phyloP scores from a whole-genome alignment of 2,329 filamentous ascomycete species.

The Trichoderma lentiforme region DNA sequence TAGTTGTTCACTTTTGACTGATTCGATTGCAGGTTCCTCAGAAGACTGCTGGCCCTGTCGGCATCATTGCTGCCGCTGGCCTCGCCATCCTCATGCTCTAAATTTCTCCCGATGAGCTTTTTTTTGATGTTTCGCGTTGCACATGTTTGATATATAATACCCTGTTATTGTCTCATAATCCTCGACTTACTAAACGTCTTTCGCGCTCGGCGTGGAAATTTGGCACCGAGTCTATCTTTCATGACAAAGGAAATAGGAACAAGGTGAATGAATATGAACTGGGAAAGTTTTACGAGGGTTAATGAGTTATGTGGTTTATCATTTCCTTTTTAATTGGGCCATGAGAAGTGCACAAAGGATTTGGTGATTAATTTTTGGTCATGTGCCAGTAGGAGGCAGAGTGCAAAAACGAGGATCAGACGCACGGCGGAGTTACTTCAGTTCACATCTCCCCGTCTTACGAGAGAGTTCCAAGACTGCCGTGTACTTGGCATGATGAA shows the following conservation, averaged over 20 bases:
- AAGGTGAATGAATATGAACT: conserved; percentile 31
- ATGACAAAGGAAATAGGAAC: conserved; percentile 26
- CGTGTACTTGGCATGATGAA: conserved; percentile 25
- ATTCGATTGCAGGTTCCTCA: conserved; percentile 32
- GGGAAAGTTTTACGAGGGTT: conserved; percentile 31
- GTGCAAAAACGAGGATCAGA: background rate
- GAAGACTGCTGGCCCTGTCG: conserved; percentile 44
- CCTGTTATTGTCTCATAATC: conserved; percentile 30
- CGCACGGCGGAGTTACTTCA: background rate
- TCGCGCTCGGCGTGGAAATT: conserved; percentile 22
- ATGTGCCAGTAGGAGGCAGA: background rate
- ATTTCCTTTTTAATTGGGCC: conserved; percentile 33
- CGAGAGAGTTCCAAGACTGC: conserved; percentile 10
- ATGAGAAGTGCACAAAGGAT: conserved; percentile 29
- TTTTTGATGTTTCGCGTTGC: conserved; percentile 29
- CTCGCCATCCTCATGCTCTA: conserved; percentile 49
- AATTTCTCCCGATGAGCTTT: conserved; percentile 20
- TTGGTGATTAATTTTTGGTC: conserved; percentile 20
- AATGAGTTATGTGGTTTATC: conserved; percentile 35
- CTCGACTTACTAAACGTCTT: conserved; percentile 26
- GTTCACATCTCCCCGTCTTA: background rate
- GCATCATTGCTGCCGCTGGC: conserved; percentile 48
- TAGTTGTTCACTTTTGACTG: background rate
- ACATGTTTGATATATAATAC: conserved; percentile 45
- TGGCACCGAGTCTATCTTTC: conserved; percentile 28